Evolutionary conservation across 345 rosid genomes (phyloP).

Genomic region (Mercurialis annua): DNA sequence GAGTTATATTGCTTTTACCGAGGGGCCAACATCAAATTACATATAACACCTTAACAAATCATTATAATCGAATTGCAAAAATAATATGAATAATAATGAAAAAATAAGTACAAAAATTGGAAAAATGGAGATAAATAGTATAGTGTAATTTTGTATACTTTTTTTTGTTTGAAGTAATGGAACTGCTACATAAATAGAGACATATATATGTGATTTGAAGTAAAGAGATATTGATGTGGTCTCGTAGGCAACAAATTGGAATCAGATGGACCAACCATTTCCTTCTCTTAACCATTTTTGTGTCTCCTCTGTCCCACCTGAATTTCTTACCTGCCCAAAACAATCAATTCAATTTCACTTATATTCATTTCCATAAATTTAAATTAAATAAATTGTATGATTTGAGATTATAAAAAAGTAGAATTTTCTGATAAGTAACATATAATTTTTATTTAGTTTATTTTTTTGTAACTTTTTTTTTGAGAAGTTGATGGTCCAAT

Average conservation of each 20-base stretch:
- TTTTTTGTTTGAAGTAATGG: slow-evolving; percentile 14
- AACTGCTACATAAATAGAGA: slow-evolving; percentile 22
- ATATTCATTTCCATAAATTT: too few species aligned
- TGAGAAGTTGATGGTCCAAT: too few species aligned
- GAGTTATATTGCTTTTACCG: slow-evolving; percentile 8
- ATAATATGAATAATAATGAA: background rate
- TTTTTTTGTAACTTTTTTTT: too few species aligned
- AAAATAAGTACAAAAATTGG: slow-evolving; percentile 4
- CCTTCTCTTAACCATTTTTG: slow-evolving; percentile 36
- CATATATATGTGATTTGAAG: slow-evolving; percentile 23
- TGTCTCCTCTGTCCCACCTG: slow-evolving; percentile 34
- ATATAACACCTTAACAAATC: slow-evolving; percentile 14
- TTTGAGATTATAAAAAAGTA: too few species aligned
- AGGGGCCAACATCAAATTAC: slow-evolving; percentile 14
- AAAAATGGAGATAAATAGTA: slow-evolving; percentile 15
- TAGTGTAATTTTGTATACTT: background rate
- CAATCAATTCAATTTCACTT: slow-evolving; percentile 20
- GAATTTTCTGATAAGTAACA: too few species aligned
- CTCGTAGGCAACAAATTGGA: slow-evolving; percentile 22
- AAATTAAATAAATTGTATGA: too few species aligned
- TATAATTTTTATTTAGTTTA: too few species aligned
- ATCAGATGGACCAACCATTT: slow-evolving; percentile 55
- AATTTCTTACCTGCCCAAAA: slow-evolving; percentile 39
- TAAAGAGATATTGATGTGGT: slow-evolving; percentile 32
- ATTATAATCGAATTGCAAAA: slow-evolving; percentile 4